Conservation (phyloP, 768 basidiomycete genomes). For the Phlebiopsis flavidoalba region DNA sequence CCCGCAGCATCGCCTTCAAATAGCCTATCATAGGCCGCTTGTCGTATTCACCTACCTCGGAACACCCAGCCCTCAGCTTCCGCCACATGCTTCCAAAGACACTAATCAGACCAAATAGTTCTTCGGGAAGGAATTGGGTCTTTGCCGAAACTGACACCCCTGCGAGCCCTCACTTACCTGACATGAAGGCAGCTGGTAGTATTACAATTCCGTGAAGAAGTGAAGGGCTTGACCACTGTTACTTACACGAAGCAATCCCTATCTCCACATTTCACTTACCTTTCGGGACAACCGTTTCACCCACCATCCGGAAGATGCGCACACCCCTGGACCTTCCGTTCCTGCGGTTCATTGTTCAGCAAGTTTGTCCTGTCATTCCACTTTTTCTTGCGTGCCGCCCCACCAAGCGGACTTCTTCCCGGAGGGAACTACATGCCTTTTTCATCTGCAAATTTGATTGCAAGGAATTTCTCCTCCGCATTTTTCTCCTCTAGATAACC, state of each 20-base stretch:
- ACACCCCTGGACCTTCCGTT: constrained; percentile 76
- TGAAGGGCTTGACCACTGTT: constrained; percentile 56
- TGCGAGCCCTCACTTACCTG: constrained; percentile 96
- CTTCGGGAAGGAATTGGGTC: neutral
- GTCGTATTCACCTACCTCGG: constrained; percentile 9
- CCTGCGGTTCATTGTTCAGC: constrained; percentile 81
- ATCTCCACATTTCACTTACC: constrained; percentile 53
- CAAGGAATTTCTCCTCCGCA: constrained; percentile 68
- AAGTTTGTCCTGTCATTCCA: constrained; percentile 95
- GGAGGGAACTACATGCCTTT: constrained; percentile 94
- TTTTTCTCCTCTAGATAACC: constrained; percentile 59
- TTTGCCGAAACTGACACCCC: constrained; percentile 64
- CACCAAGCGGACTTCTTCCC: constrained; percentile 91
- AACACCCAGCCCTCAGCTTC: constrained; percentile 5
- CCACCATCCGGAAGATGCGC: constrained; percentile 55
- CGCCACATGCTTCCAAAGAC: neutral
- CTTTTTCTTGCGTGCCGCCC: constrained; percentile 84
- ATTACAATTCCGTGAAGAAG: constrained; percentile 80
- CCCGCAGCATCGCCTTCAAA: constrained; percentile 6
- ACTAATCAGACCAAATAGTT: neutral
- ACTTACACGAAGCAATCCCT: constrained; percentile 48
- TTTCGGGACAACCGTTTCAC: constrained; percentile 86
- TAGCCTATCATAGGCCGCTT: neutral
- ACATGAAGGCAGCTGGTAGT: constrained; percentile 93
- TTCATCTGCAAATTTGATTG: constrained; percentile 80